Base-by-base conservation (phyloP, 164 flowering plant genomes). In the Berberis thunbergii region DNA sequence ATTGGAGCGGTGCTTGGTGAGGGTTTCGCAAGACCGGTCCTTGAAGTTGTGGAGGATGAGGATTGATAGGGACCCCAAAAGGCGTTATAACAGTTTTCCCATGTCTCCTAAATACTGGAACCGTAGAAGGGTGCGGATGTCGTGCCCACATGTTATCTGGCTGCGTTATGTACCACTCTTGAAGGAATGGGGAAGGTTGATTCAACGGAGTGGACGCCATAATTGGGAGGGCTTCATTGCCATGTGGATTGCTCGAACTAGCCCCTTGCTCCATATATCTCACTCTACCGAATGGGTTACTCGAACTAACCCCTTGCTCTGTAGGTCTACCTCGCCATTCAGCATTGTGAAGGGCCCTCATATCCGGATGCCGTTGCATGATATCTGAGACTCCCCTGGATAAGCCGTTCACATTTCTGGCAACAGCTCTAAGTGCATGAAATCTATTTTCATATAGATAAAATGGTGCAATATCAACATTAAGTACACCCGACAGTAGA, bases 321-420 rank as follows among this genome's bases (percentile, higher is more conserved):
- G 8, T 11, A 52, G 54, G 11, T 0, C 54, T 7, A 52, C n/a
- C 11, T 11, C 9, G 49, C 4, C 6, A 4, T 52, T 7, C 11
- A 7, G 6, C 40, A 39, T 54, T 13, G 7, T 7, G 8, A 13
- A 10, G 6, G 2, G 5, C 26, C 38, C 3, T 38, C 8, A 2
- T 54, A n/a, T 12, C 57, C 40, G 54, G 13, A 6, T 4, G 4
- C n/a, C n/a, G 13, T 10, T 52, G 54, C 54, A 59, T 3, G 5
- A 83, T 70, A 49, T 83, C 86, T 0, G 80, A 80, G 1, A 78
- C 84, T 7, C 75, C 67, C 0, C 6, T 1, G 60, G 81, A 83
- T 2, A 77, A 70, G 1, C 71, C 69, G 4, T 64, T 63, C 10
- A 74, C 46, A 3, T 67, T 54, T 55, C 54, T 67, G 0, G 64